Base-by-base conservation (phyloP, 192 early-diverging fungal species). In the Entomortierella beljakovae region DNA sequence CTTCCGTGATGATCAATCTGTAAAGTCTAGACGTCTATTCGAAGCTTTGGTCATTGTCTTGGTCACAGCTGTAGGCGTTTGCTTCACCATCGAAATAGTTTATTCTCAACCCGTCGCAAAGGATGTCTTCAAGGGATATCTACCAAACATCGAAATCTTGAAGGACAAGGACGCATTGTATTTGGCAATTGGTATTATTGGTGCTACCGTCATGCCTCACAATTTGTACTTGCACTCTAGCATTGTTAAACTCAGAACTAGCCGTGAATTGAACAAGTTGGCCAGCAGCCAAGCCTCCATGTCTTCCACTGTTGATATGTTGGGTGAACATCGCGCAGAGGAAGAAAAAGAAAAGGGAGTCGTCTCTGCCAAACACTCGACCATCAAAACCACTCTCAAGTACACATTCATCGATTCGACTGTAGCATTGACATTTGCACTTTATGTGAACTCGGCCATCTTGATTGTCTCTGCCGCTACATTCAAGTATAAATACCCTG, bases 181-280 rank as follows among this genome's bases (percentile, higher is more conserved):
- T 48, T 58, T 95, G 11, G 84, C 92, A 15, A 90, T 95, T 55
- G 93, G 90, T 57, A 95, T 95, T 55, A 90, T 94, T 71, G 94
- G 94, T 26, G 94, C 94, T 4, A 95, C 93, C 0, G 92, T 93
- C 35, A 94, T 94, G 92, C 94, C 94, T n/a, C 94, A 95, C 72
- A 94, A 94, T 60, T 72, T 95, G 0, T 95, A 92, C 60, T 76
- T 95, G 15, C 94, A 95, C 56, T 92, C 91, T 2, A 86, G 83
- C 62, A 86, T 95, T 56, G 92, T 94, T 11, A 88, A 92, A 50
- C 84, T 89, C 18, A 80, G 94, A 43, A 80, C 77, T 35, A 35
- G 48, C 23, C 61, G 50, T 6, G 76, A 80, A 35, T 25, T 76
- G 29, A 70, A 33, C 48, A 38, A 68, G 23, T 46, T 58, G 56